These are phyloP conservation scores for Fusarium phyllophilum DNA, from an alignment of 2,329 filamentous ascomycete species.

Conservation along the genomic window DNA sequence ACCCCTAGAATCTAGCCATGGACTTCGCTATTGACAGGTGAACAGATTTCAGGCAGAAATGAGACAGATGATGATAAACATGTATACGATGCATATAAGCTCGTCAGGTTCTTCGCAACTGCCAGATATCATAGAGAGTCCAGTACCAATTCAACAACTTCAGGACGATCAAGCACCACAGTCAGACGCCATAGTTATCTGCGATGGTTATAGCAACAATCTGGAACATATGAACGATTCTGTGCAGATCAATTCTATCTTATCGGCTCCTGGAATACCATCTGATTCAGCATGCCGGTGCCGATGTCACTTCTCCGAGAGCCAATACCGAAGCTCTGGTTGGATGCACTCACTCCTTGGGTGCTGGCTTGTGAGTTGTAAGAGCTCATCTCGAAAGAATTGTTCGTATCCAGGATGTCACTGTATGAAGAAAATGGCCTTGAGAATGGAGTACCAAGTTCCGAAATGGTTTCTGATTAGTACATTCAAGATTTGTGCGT, in stretches of 20 bases:
- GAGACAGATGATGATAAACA: background rate
- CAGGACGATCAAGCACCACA: fast-evolving
- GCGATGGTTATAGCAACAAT: fast-evolving
- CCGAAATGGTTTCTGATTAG: slow-evolving; percentile 16
- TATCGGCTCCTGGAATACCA: fast-evolving
- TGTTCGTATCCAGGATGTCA: slow-evolving; percentile 1
- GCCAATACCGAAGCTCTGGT: background rate
- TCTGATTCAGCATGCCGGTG: background rate
- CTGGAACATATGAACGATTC: fast-evolving
- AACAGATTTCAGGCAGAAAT: slow-evolving; percentile 5
- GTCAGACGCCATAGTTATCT: no score
- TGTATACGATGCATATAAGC: background rate
- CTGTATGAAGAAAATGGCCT: background rate
- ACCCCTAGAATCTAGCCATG: fast-evolving
- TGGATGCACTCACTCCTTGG: slow-evolving; percentile 19
- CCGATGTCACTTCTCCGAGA: slow-evolving; percentile 9
- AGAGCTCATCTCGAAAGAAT: background rate
- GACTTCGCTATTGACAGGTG: background rate
- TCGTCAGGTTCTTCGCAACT: background rate
- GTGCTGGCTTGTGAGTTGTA: slow-evolving; percentile 15
- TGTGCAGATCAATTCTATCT: background rate
- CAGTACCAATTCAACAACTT: background rate
- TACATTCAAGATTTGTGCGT: background rate
- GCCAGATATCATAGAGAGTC: background rate
- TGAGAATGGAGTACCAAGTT: slow-evolving; percentile 16